Evolutionary conservation across 495 filamentous ascomycete genomes (phyloP).

Genomic region (Echria macrotheca): DNA sequence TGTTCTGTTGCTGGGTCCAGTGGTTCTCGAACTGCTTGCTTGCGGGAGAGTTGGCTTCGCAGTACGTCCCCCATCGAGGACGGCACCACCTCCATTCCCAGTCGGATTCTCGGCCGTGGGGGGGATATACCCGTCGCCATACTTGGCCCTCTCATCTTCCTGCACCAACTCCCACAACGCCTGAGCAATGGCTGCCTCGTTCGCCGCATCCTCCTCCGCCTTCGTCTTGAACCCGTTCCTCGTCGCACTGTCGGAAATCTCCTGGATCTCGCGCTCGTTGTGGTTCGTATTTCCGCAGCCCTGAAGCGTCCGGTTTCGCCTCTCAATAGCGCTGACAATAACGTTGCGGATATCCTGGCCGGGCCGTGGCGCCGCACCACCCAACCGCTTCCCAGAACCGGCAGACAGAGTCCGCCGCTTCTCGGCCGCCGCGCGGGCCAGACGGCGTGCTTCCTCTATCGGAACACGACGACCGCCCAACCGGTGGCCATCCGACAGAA

Average conservation of each 20-base stretch:
- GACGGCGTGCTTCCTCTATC: slow-evolving; percentile 67
- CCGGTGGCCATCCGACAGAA: slow-evolving; percentile 67
- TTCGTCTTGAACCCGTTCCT: slow-evolving; percentile 73
- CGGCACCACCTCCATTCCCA: slow-evolving; percentile 38
- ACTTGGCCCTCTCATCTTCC: slow-evolving; percentile 64
- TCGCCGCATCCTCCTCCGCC: slow-evolving; percentile 84
- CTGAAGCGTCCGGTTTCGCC: slow-evolving; percentile 55
- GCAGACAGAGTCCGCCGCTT: slow-evolving; percentile 52
- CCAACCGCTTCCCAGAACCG: slow-evolving; percentile 69
- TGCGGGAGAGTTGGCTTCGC: not conserved
- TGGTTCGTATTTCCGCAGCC: slow-evolving; percentile 72
- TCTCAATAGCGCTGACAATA: slow-evolving; percentile 66
- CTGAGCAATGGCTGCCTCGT: slow-evolving; percentile 82
- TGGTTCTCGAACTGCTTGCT: not conserved
- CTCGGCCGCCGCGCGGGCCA: slow-evolving; percentile 72
- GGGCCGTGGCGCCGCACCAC: slow-evolving; percentile 53
- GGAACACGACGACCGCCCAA: slow-evolving; percentile 60
- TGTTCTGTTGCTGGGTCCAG: too few species aligned
- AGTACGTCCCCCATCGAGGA: too few species aligned
- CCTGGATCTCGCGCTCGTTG: slow-evolving; percentile 51
- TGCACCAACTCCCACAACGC: slow-evolving; percentile 84
- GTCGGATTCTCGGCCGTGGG: slow-evolving; percentile 57
- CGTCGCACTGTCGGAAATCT: slow-evolving; percentile 61
- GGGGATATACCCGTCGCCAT: slow-evolving; percentile 60
- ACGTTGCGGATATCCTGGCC: slow-evolving; percentile 69